A percentile compares a stretch with the other conserved stretches of the same genome.
phyloP scores from a whole-genome alignment of 2,329 filamentous ascomycete genomes.

The Pyricularia pennisetigena region DNA sequence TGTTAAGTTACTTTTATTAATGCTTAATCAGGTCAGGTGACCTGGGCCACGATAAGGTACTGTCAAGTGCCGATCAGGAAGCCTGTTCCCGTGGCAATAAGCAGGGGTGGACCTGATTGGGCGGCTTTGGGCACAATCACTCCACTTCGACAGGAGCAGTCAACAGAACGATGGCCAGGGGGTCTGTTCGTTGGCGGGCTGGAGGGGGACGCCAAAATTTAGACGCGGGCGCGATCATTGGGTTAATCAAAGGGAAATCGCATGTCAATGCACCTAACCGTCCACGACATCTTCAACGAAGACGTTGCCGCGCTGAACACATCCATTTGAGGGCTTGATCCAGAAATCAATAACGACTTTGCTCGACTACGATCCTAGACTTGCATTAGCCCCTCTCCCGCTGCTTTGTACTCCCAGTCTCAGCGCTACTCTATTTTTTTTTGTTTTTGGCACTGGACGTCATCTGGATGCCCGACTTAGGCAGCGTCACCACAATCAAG shows the following conservation, averaged over 20 bases:
- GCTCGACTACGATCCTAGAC: not conserved
- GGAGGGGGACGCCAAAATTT: not conserved
- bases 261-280: not conserved
- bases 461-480: not conserved
- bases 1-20: not conserved
- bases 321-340: not conserved
- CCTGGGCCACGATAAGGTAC: not conserved
- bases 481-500: not conserved
- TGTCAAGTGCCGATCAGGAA: not conserved
- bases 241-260: not conserved
- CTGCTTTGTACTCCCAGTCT: not conserved
- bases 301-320: not conserved
- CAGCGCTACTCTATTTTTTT: not conserved
- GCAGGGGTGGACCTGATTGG: conserved; percentile 1
- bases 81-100: conserved; percentile 5
- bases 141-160: not conserved
- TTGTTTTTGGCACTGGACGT: not conserved
- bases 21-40: not conserved
- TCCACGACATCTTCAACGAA: not conserved
- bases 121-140: not conserved
- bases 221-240: conserved; percentile 1
- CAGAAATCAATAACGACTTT: not conserved
- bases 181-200: not conserved
- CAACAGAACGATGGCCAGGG: not conserved
- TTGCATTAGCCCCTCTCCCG: not conserved